Conservation (phyloP, 768 basidiomycete species). For the Symmetrospora coprosmae region DNA sequence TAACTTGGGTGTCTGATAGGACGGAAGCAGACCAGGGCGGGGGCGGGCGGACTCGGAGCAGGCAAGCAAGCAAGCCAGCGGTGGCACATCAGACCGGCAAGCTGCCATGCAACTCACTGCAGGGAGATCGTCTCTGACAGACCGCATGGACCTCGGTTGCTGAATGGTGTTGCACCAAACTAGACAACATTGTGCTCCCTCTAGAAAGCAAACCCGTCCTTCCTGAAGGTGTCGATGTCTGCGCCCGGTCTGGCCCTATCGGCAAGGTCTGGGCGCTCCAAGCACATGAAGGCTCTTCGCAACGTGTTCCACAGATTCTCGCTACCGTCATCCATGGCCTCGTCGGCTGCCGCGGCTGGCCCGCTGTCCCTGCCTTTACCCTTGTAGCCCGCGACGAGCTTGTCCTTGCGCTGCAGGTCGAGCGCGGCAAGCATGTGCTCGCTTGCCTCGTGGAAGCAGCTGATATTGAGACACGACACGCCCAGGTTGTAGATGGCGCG, state of each 20-base stretch:
- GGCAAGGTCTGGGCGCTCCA: conserved; percentile 76
- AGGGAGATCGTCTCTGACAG: no score
- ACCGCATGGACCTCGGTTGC: no score
- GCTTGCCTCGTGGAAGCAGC: conserved; percentile 83
- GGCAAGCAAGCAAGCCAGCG: no score
- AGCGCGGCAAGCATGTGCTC: conserved; percentile 86
- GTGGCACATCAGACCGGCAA: no score
- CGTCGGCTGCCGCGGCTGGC: not conserved
- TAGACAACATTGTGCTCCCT: no score
- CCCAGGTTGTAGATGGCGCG: conserved; percentile 96
- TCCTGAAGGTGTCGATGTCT: conserved; percentile 58
- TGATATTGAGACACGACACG: conserved; percentile 93
- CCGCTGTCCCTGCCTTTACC: conserved; percentile 11
- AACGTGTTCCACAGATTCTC: conserved; percentile 83
- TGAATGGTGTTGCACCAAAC: no score
- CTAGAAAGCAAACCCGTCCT: conserved; percentile 78
- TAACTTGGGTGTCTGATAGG: no score
- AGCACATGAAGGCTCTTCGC: conserved; percentile 58
- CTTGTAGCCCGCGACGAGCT: conserved; percentile 8
- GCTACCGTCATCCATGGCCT: conserved; percentile 52
- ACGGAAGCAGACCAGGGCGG: no score
- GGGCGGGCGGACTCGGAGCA: no score
- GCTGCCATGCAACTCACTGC: no score
- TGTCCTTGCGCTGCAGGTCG: conserved; percentile 45
- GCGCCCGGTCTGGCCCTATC: conserved; percentile 55